These are phyloP conservation scores for Penicillium sp. DNA, from an alignment of 2,329 filamentous ascomycete genomes.

Conservation along the genomic window DNA sequence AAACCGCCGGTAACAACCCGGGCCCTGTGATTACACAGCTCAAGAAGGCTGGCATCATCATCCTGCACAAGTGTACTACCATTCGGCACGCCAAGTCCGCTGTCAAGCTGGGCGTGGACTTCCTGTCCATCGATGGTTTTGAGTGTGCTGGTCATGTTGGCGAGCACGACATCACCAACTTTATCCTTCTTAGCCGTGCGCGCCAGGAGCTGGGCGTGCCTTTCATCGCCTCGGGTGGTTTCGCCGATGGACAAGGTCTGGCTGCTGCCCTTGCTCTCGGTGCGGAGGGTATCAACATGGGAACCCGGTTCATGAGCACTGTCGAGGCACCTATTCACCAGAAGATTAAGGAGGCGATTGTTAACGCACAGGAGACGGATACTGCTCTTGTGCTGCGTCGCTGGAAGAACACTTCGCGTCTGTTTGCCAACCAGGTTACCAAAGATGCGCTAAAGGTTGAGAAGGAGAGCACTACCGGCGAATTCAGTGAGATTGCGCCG, in stretches of 20 bases:
- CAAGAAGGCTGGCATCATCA: constrained; percentile 73
- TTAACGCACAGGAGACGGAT: constrained; percentile 83
- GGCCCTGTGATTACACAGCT: constrained; percentile 87
- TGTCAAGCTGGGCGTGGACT: constrained; percentile 92
- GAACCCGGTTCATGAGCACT: constrained; percentile 96
- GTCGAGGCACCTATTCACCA: constrained; percentile 87
- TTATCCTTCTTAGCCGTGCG: constrained; percentile 73
- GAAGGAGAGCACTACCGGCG: constrained; percentile 74
- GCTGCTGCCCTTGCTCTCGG: constrained; percentile 88
- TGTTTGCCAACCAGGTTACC: constrained; percentile 90
- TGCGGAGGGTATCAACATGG: constrained; percentile 97
- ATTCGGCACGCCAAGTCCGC: constrained; percentile 91
- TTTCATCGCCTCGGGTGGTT: constrained; percentile 94
- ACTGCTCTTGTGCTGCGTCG: constrained; percentile 83
- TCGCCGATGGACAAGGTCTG: constrained; percentile 90
- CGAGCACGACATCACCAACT: constrained; percentile 55
- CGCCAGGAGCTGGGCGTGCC: constrained; percentile 81
- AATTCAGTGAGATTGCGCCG: constrained; percentile 85
- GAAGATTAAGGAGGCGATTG: constrained; percentile 93
- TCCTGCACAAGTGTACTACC: constrained; percentile 97
- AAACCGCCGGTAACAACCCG: constrained; percentile 87
- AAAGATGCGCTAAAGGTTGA: constrained; percentile 80
- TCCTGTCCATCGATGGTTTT: constrained; percentile 94
- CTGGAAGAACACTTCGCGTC: constrained; percentile 88
- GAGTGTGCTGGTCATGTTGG: constrained; percentile 78